Conservation (phyloP, 2,329 filamentous ascomycete species). For the Dactylellina leptospora region DNA sequence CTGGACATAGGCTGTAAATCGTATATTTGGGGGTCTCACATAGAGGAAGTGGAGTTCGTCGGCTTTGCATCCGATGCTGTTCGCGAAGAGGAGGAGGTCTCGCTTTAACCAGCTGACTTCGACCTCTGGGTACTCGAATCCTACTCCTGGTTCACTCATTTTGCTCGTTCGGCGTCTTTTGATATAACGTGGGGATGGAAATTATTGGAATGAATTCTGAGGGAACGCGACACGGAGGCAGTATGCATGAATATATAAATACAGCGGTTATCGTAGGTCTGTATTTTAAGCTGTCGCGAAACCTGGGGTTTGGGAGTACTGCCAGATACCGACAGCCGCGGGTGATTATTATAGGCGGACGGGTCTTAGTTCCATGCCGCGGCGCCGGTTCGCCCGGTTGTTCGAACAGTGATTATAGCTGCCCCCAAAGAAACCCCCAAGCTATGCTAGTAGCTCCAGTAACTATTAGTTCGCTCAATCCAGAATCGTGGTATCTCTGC, state of each 20-base stretch:
- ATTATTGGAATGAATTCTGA: too few species aligned
- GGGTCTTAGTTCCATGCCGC: constrained; percentile 15
- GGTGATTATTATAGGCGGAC: constrained; percentile 24
- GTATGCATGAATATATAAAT: background rate
- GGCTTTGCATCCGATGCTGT: constrained; percentile 83
- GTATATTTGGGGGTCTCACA: constrained; percentile 63
- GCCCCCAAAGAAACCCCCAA: too few species aligned
- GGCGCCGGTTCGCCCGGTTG: constrained; percentile 24
- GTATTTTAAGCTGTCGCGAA: too few species aligned
- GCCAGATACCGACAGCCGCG: constrained; percentile 34
- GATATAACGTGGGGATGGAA: too few species aligned
- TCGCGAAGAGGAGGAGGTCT: constrained; percentile 87
- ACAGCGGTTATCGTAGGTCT: background rate
- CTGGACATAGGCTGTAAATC: background rate
- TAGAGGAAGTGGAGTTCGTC: constrained; percentile 94
- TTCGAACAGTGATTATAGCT: too few species aligned
- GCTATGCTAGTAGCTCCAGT: too few species aligned
- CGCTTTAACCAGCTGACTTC: constrained; percentile 87
- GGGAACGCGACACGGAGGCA: too few species aligned
- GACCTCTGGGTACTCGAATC: constrained; percentile 79
- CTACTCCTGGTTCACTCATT: constrained; percentile 38
- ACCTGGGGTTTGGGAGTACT: constrained; percentile 10
- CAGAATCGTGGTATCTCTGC: too few species aligned
- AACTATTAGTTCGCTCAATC: too few species aligned
- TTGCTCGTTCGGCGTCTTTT: background rate